phyloP scores from a whole-genome alignment of 331 rosid species.

The Dryas integrifolia region DNA sequence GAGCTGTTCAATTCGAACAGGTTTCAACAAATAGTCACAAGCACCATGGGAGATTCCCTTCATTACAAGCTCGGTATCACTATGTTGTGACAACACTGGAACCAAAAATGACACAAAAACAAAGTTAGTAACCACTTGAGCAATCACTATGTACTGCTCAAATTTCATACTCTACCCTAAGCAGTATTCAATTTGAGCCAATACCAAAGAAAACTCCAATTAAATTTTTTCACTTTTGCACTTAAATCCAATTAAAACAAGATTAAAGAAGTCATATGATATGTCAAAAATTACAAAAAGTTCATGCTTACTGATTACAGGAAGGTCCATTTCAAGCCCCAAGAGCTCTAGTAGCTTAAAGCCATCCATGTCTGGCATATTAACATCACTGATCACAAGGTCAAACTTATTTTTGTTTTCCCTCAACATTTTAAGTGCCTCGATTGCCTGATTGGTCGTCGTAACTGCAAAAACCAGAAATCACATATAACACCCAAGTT shows the following conservation, averaged over 20 bases:
- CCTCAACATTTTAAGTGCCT: conserved; percentile 75
- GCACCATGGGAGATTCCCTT: conserved; percentile 87
- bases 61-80: conserved; percentile 79
- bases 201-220: conserved; percentile 5
- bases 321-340: conserved; percentile 97
- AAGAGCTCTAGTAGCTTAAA: conserved; percentile 88
- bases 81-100: conserved; percentile 77
- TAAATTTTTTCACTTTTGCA: background rate
- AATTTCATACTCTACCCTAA: background rate
- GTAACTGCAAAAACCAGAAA: conserved; percentile 63
- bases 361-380: conserved; percentile 95
- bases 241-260: background rate
- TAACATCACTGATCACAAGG: conserved; percentile 83
- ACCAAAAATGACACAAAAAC: conserved; percentile 20
- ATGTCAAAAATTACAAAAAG: background rate
- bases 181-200: background rate
- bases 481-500: conserved; percentile 17
- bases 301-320: conserved; percentile 76
- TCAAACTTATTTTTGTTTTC: conserved; percentile 68
- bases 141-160: conserved; percentile 12
- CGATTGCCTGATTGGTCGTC: conserved; percentile 55
- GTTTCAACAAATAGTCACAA: conserved; percentile 84
- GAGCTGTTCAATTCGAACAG: conserved; percentile 78
- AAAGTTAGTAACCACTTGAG: conserved; percentile 18
- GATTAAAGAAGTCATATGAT: background rate